These are phyloP conservation scores for Aspergillus haitiensis DNA, from an alignment of 495 filamentous ascomycete genomes.

Conservation along the genomic window DNA sequence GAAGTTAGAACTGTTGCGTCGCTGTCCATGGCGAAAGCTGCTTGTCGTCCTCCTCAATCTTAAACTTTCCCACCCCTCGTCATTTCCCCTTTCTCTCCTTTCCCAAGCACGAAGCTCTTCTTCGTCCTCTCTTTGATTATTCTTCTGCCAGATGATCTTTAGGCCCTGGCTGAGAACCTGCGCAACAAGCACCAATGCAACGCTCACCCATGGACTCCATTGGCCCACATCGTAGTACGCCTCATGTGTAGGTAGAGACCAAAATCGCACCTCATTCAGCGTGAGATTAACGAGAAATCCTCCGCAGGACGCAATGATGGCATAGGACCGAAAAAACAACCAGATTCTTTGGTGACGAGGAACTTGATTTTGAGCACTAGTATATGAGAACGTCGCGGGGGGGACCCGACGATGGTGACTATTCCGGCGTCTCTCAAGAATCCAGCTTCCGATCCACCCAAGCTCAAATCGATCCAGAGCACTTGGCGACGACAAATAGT, in stretches of 20 bases:
- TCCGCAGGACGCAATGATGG: neutral
- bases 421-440: neutral
- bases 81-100: neutral
- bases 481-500: neutral
- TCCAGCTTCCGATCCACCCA: neutral
- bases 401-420: neutral
- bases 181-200: slow-evolving; percentile 2
- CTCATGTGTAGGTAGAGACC: slow-evolving; percentile 1
- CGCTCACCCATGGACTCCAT: slow-evolving; percentile 8
- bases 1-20: neutral
- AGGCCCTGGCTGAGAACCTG: neutral
- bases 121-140: neutral
- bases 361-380: neutral
- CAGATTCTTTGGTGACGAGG: neutral
- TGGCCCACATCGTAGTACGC: neutral
- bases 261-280: slow-evolving; percentile 3
- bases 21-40: neutral
- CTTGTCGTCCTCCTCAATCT: neutral
- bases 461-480: neutral
- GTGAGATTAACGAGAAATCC: slow-evolving; percentile 1
- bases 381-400: neutral
- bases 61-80: neutral
- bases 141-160: neutral
- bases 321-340: neutral
- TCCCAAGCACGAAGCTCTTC: neutral